Base-by-base conservation (phyloP, 192 early-diverging fungal genomes). In the Rhizophagus prolifer region DNA sequence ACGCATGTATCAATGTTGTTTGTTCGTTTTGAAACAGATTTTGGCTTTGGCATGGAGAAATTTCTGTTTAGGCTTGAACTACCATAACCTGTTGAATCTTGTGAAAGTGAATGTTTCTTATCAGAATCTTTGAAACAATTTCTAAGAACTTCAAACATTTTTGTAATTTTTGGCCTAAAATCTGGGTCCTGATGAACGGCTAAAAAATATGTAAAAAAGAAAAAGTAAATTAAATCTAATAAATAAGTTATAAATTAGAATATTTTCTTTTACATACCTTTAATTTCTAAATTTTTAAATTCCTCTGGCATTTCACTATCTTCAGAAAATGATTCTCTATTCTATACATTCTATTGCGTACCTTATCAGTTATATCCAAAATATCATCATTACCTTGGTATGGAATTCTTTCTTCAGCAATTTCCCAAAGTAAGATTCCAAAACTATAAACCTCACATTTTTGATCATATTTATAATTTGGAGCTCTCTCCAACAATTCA, bases 321-420 rank as follows among this genome's bases (percentile, higher is more conserved):
- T 64, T 54, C 62, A 30, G 62, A 30, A 64, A 64, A 64, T 30
- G 13, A 30, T 64, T 64, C 62, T 28, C 62, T 28, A 64, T 64
- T 28, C 62, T 28, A 64, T 64, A 64, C 23, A 12, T 64, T 30
- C 31, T 30, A 3, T 64, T 64, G 19, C 5, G 26, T 64, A 64
- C 14, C 12, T 9, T 4, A 3, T 64, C 6, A 12, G 25, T 64
- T 19, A 64, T 64, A 7, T 10, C 6, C 13, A 64, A 3, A 31
- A 64, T 64, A 64, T 64, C 62, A 63, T 31, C 0, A 31, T 8
- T 13, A 1, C 0, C 62, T 61, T 26, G 2, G 0, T 64, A 64
- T 30, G 62, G 62, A 31, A 64, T 31, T 64, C 13, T 64, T 19
- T 26, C 9, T 23, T 61, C 60, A 3, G 60, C 60, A 25, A 61